Base-by-base conservation (phyloP, 306 rosid species). In the Styphnolobium japonicum region DNA sequence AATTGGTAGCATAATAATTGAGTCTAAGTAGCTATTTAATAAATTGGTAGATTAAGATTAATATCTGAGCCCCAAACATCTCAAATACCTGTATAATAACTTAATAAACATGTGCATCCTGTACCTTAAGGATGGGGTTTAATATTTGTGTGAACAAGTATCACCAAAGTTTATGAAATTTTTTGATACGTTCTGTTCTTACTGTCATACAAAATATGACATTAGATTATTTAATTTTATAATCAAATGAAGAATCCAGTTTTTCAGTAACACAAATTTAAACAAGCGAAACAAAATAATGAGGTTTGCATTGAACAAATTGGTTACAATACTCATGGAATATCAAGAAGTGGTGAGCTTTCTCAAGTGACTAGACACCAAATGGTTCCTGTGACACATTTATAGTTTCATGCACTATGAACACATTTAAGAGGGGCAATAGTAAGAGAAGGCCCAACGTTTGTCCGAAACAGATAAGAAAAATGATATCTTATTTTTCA, bases 381-480 rank as follows among this genome's bases (percentile, higher is more conserved):
- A 40, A 72, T 7, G 8, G 62, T 29, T 63, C 45, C 75, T 63
- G 16, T 63, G 19, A 63, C 34, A 64, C 75, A 78, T 43, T 39
- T 60, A 11, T 22, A 72, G 75, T 66, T 64, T 62, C 73, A 29
- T 25, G 65, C 49, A 42, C 66, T 33, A 49, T 25, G 2, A 73
- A 72, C 57, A 51, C 42, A 70, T 48, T 42, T 6, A 40, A 5
- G 39, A 5, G 46, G 23, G 16, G 68, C 52, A 67, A 56, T 53
- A 27, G 56, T 5, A 58, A 45, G 57, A 64, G 60, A 52, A 29
- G 65, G 36, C 40, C 45, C 80, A 56, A 45, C 42, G 33, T 12
- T 55, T 6, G 70, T 53, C 46, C 29, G 40, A 77, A 58, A 69
- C 67, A 61, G 62, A 73, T 14, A 67, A 34, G 52, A 67, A 78